These are phyloP conservation scores for Chalciporus chontae DNA, from an alignment of 768 basidiomycete species.

Conservation along the genomic window DNA sequence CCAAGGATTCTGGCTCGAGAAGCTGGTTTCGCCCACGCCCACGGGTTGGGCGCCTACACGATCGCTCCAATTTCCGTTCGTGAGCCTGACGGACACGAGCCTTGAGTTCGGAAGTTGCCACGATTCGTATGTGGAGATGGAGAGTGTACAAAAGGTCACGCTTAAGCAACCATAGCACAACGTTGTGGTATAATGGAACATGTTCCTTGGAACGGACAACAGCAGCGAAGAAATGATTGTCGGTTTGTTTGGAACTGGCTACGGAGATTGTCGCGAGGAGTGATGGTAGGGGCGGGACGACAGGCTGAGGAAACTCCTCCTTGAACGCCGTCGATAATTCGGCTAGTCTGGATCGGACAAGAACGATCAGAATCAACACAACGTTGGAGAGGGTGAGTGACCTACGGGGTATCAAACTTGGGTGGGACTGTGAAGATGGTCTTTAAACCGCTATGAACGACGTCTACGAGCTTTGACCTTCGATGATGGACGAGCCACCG, in stretches of 20 bases:
- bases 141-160: slow-evolving; percentile 81
- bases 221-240: slow-evolving; percentile 77
- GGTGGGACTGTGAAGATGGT: slow-evolving; percentile 78
- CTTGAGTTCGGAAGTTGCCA: slow-evolving; percentile 77
- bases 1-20: slow-evolving; percentile 19
- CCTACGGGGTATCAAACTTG: slow-evolving; percentile 59
- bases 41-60: slow-evolving; percentile 12
- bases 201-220: slow-evolving; percentile 68
- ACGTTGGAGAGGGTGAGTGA: slow-evolving; percentile 10
- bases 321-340: slow-evolving; percentile 59
- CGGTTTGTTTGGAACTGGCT: slow-evolving; percentile 56
- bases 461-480: slow-evolving; percentile 85
- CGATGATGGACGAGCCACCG: slow-evolving; percentile 89
- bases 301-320: slow-evolving; percentile 51
- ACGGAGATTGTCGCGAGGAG: slow-evolving; percentile 76
- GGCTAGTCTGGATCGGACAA: slow-evolving; percentile 22
- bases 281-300: slow-evolving; percentile 66
- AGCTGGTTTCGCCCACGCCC: slow-evolving; percentile 19
- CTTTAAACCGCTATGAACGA: slow-evolving; percentile 73
- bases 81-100: slow-evolving; percentile 51
- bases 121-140: slow-evolving; percentile 81
- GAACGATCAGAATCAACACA: slow-evolving; percentile 1
- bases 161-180: slow-evolving; percentile 89
- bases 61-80: slow-evolving; percentile 34
- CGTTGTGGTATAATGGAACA: slow-evolving; percentile 70